phyloP scores from a whole-genome alignment of 805 yeast species.

The Yamadazyma takamatsuzukensis region DNA sequence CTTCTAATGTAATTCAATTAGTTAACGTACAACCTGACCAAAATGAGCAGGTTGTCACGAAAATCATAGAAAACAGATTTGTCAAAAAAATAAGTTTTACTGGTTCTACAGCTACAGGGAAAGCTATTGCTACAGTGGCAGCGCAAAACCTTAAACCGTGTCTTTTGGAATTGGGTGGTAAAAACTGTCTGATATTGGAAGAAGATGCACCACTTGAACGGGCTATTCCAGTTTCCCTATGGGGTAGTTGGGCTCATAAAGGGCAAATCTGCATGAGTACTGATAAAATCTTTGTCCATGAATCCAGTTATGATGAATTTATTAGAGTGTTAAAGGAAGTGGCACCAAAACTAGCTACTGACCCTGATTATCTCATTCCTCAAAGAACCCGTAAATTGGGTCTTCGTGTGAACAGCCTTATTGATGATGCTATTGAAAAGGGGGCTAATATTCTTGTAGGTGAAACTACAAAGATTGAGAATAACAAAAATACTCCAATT shows the following conservation, averaged over 20 bases:
- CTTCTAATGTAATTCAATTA: constrained; percentile 30
- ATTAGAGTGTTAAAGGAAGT: constrained; percentile 13
- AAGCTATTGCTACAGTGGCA: constrained; percentile 31
- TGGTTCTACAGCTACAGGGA: constrained; percentile 42
- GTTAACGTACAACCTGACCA: constrained; percentile 26
- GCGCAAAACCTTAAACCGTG: constrained; percentile 38
- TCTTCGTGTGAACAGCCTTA: constrained; percentile 17
- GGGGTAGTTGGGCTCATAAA: constrained; percentile 39
- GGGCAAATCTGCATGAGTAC: constrained; percentile 50
- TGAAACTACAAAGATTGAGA: constrained; percentile 1
- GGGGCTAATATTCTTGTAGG: constrained; percentile 35
- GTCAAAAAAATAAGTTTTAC: constrained; percentile 43
- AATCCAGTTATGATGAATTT: constrained; percentile 27
- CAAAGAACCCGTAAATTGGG: constrained; percentile 29
- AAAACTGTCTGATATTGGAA: constrained; percentile 33
- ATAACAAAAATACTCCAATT: constrained; percentile 2
- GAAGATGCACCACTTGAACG: constrained; percentile 28
- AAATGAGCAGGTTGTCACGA: constrained; percentile 12
- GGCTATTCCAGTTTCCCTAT: constrained; percentile 25
- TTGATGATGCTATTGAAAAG: constrained; percentile 33
- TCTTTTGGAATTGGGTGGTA: constrained; percentile 45
- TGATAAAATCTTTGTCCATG: constrained; percentile 36
- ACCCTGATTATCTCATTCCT: constrained; percentile 18
- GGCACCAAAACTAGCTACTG: constrained; percentile 13
- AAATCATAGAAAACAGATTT: constrained; percentile 20